Percentiles rank a stretch among this genome's conserved stretches.
Evolutionary conservation across 352 stramenopile genomes (phyloP).

Genomic region (Globisporangium echinulatum): DNA sequence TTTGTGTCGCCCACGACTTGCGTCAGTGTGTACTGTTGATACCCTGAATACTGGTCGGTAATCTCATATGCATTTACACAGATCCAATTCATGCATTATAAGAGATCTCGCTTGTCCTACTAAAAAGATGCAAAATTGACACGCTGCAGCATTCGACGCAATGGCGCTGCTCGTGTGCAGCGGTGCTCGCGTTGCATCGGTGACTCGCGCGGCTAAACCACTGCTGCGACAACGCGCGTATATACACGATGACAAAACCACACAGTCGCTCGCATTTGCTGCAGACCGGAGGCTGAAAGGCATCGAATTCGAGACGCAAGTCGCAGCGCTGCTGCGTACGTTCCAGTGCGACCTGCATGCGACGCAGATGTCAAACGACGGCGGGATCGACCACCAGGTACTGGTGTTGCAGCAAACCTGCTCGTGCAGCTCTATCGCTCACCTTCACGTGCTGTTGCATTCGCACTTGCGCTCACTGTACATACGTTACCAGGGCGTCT

Average conservation of each 20-base stretch:
- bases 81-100: no score
- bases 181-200: not conserved
- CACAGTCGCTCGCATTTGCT: not conserved
- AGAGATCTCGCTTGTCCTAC: no score
- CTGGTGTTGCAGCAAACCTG: not conserved
- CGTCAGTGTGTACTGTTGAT: no score
- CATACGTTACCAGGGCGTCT: conserved; percentile 33
- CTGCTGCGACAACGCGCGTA: not conserved
- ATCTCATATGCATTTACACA: no score
- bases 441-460: not conserved
- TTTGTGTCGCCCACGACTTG: not conserved
- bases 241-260: not conserved
- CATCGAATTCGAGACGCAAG: conserved; percentile 51
- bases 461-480: not conserved
- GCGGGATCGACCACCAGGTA: conserved; percentile 67
- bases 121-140: not conserved
- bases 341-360: conserved; percentile 44
- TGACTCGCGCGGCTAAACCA: not conserved
- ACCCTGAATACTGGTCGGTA: no score
- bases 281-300: conserved; percentile 25
- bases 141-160: not conserved
- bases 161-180: not conserved
- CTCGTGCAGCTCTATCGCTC: not conserved
- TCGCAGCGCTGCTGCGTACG: conserved; percentile 43
- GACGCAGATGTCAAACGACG: conserved; percentile 63